Evolutionary conservation across 2,329 filamentous ascomycete genomes (phyloP).

Genomic region (Pseudocercospora vitis): DNA sequence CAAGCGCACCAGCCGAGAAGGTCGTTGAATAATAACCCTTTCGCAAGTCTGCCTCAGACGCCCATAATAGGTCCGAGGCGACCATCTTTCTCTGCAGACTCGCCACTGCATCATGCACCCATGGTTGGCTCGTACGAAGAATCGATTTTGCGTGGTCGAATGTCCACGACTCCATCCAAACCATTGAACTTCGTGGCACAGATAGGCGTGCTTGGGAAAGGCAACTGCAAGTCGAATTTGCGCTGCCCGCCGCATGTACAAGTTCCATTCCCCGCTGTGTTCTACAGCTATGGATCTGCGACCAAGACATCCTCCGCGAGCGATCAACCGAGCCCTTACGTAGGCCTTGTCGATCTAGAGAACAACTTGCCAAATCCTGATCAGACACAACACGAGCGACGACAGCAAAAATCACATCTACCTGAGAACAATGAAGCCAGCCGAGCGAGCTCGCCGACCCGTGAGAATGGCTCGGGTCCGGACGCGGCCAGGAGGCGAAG

Average conservation of each 20-base stretch:
- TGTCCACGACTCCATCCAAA: slow-evolving; percentile 94
- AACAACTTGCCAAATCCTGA: slow-evolving; percentile 61
- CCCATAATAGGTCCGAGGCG: slow-evolving; percentile 56
- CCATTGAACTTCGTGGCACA: slow-evolving; percentile 91
- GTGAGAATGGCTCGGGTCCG: slow-evolving; percentile 28
- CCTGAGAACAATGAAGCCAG: slow-evolving; percentile 31
- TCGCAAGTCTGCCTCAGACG: slow-evolving; percentile 47
- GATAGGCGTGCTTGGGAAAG: slow-evolving; percentile 87
- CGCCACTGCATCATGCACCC: slow-evolving; percentile 81
- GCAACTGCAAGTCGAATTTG: slow-evolving; percentile 81
- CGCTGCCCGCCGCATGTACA: slow-evolving; percentile 88
- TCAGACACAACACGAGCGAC: slow-evolving; percentile 32
- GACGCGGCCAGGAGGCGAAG: slow-evolving; percentile 30
- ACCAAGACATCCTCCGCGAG: slow-evolving; percentile 61
- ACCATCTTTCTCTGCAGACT: slow-evolving; percentile 71
- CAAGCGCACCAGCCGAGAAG: slow-evolving; percentile 77
- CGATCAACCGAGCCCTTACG: slow-evolving; percentile 92
- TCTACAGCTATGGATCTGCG: slow-evolving; percentile 83
- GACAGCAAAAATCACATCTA: slow-evolving; percentile 30
- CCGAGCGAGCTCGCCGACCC: slow-evolving; percentile 31
- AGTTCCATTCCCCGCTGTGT: slow-evolving; percentile 88
- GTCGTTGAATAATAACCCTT: slow-evolving; percentile 61
- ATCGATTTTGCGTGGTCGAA: slow-evolving; percentile 87
- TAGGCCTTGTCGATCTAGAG: slow-evolving; percentile 88
- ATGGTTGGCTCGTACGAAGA: slow-evolving; percentile 99